Base-by-base conservation (phyloP, 306 rosid species). In the Cajanus cajan region DNA sequence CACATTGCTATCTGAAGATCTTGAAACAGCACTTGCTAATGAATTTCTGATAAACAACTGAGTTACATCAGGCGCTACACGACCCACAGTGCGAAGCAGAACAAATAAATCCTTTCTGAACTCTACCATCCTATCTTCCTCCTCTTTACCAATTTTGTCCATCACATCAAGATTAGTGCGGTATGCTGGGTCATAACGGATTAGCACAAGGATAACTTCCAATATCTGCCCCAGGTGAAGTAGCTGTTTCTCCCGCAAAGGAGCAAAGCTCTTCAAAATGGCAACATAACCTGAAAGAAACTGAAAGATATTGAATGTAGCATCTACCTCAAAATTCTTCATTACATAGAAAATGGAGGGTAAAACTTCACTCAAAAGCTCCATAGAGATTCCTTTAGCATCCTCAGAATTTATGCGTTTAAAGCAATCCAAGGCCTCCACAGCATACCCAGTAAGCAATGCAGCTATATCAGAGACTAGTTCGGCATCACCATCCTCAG, bases 141-240 rank as follows among this genome's bases (percentile, higher is more conserved):
- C 98, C 81, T 95, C 99, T 79, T 74, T 86, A 64, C 99, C 99
- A 81, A 91, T 83, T 91, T 90, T 95, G 81, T 95, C 97, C 87
- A 89, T 78, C 41, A 82, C 74, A 71, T 91, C 91, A 28, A 95
- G 96, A 87, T 86, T 90, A 71, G 78, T 54, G 34, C 98, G 93
- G 77, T 91, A 89, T 41, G 14, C 67, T 5, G 94, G 90, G 76
- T 95, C 93, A 47, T 93, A 93, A 77, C 87, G 86, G 67, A 95
- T 86, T 74, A 93, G 90, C n/a, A 79, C 86, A 71, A 83, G 87
- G 65, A 95, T 89, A 41, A 95, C 92, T 82, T 95, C 99, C 84
- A 95, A 82, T 77, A 95, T 95, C 78, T 91, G 92, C n/a, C 94
- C 88, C 83, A 95, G 79, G 68, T 95, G 99, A 83, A 81, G 76